phyloP scores from a whole-genome alignment of 805 yeast genomes.

The Kuraishia cidri region DNA sequence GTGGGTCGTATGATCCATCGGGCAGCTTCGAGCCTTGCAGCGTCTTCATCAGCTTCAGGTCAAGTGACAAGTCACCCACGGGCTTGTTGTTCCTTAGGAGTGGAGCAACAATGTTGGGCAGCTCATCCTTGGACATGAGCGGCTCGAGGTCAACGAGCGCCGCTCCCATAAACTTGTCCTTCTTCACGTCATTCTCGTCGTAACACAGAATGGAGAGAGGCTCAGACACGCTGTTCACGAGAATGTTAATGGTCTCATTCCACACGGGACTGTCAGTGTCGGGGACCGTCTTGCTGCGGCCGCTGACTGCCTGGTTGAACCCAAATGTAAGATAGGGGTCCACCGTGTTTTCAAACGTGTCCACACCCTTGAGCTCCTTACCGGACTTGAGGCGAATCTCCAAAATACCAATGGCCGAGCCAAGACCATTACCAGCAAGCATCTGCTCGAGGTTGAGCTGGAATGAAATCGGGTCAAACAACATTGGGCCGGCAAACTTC shows the following conservation, averaged over 20 bases:
- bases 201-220: conserved; percentile 65
- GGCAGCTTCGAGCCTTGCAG: conserved; percentile 50
- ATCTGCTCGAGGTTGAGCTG: conserved; percentile 89
- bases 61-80: conserved; percentile 67
- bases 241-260: conserved; percentile 69
- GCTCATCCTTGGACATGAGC: conserved; percentile 43
- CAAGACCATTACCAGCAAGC: conserved; percentile 70
- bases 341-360: conserved; percentile 64
- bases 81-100: conserved; percentile 77
- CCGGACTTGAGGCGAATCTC: conserved; percentile 64
- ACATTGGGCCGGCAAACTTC: conserved; percentile 82
- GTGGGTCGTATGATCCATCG: conserved; percentile 78
- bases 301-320: conserved; percentile 47
- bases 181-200: conserved; percentile 70
- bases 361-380: conserved; percentile 57
- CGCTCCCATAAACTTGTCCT: conserved; percentile 76
- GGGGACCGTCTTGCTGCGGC: conserved; percentile 57
- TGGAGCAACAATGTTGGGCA: conserved; percentile 39
- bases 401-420: conserved; percentile 82
- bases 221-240: conserved; percentile 70
- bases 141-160: conserved; percentile 66
- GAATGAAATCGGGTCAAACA: conserved; percentile 85
- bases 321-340: conserved; percentile 86
- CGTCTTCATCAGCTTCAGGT: conserved; percentile 71
- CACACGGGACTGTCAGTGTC: conserved; percentile 72